Evolutionary conservation across 768 basidiomycete genomes (phyloP).

Genomic region (Lenzites betulinus): DNA sequence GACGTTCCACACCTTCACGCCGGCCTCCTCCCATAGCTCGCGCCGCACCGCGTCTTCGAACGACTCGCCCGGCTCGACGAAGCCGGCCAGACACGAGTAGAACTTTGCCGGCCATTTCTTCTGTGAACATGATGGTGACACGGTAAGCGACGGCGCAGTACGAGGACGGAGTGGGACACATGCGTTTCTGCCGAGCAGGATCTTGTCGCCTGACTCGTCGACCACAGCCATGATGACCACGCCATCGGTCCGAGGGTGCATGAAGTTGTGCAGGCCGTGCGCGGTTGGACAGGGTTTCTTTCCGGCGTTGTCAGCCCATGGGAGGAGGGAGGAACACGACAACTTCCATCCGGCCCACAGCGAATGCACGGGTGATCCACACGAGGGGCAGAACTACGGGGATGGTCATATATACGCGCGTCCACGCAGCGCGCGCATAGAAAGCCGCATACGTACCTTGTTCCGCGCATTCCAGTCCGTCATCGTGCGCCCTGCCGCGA

Average conservation of each 20-base stretch:
- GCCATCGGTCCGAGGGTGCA: conserved; percentile 79
- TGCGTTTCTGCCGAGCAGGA: conserved; percentile 87
- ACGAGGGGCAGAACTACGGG: conserved; percentile 82
- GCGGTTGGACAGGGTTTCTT: conserved; percentile 70
- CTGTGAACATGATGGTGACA: conserved; percentile 34
- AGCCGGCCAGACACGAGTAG: conserved; percentile 92
- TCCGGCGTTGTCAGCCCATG: conserved; percentile 68
- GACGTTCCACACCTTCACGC: conserved; percentile 82
- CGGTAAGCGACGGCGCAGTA: neutral
- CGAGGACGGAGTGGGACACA: conserved; percentile 28
- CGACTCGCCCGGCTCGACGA: conserved; percentile 91
- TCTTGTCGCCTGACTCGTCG: conserved; percentile 76
- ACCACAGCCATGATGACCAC: conserved; percentile 92
- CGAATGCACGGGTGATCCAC: conserved; percentile 78
- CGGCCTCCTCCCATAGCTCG: conserved; percentile 96
- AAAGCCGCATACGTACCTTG: conserved; percentile 49
- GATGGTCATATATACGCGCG: neutral
- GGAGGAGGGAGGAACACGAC: conserved; percentile 71
- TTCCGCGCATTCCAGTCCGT: conserved; percentile 94
- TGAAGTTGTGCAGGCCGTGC: conserved; percentile 88
- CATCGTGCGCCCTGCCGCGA: conserved; percentile 78
- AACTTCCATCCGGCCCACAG: conserved; percentile 98
- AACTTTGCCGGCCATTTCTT: conserved; percentile 60
- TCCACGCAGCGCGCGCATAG: neutral
- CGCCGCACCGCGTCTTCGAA: conserved; percentile 92